Percentiles rank a stretch among this genome's conserved stretches.
These are phyloP conservation scores for Pichia norvegensis DNA, from an alignment of 1,139 yeast genomes.

Conservation along the genomic window DNA sequence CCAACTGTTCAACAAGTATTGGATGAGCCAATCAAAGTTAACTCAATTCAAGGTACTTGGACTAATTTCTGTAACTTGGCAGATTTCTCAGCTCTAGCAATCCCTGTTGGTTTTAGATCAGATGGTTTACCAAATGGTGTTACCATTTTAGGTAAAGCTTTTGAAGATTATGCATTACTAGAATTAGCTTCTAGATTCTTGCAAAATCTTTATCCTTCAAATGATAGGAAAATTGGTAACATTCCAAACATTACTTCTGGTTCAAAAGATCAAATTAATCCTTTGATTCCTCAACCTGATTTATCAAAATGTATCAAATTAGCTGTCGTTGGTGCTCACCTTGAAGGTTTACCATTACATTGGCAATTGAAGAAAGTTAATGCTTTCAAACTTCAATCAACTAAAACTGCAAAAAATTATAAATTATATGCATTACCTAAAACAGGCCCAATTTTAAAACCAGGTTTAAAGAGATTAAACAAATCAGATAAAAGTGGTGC, in stretches of 20 bases:
- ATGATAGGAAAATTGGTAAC: constrained; percentile 42
- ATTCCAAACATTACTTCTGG: constrained; percentile 24
- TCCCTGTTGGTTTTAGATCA: constrained; percentile 80
- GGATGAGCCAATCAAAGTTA: constrained; percentile 71
- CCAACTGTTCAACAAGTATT: constrained; percentile 70
- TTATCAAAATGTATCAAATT: constrained; percentile 43
- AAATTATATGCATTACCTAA: constrained; percentile 76
- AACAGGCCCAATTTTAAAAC: constrained; percentile 75
- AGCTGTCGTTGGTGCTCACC: constrained; percentile 96
- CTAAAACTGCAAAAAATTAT: constrained; percentile 68
- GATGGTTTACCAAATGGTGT: constrained; percentile 91
- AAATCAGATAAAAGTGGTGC: constrained; percentile 36
- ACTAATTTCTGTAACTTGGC: constrained; percentile 94
- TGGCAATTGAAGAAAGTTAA: constrained; percentile 88
- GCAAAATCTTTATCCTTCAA: constrained; percentile 39
- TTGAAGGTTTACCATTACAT: constrained; percentile 79
- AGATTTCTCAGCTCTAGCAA: constrained; percentile 83
- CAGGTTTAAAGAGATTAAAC: constrained; percentile 72
- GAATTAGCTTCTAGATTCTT: constrained; percentile 74
- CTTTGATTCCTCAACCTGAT: constrained; percentile 33
- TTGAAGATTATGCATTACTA: constrained; percentile 80
- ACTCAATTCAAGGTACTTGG: constrained; percentile 92
- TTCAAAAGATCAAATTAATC: constrained; percentile 33
- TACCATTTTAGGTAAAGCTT: constrained; percentile 72
- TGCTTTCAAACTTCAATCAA: constrained; percentile 61